A percentile compares a stretch with the other conserved stretches of the same genome.
Evolutionary conservation across 1,139 yeast species (phyloP).

Genomic region (Nakaseomyces bracarensis): DNA sequence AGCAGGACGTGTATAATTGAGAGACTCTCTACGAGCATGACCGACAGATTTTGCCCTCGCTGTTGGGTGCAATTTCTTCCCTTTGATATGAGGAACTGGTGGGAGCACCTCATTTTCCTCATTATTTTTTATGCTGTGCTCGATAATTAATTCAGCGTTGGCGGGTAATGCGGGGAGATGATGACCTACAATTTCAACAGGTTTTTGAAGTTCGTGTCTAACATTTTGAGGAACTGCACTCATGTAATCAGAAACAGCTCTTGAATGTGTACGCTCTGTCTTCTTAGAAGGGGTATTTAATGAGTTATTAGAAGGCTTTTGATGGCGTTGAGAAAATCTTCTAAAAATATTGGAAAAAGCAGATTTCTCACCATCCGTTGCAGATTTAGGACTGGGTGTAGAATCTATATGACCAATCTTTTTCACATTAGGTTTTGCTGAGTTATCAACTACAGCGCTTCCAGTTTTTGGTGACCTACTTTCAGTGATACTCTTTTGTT

Average conservation of each 20-base stretch:
- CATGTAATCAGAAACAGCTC: constrained; percentile 34
- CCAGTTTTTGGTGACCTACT: background rate
- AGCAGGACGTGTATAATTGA: constrained; percentile 32
- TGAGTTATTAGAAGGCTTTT: constrained; percentile 9
- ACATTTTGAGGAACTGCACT: constrained; percentile 17
- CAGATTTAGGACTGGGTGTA: constrained; percentile 8
- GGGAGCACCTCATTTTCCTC: constrained; percentile 12
- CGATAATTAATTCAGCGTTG: constrained; percentile 23
- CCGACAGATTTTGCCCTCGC: constrained; percentile 85
- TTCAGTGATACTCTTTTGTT: background rate
- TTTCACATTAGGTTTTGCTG: background rate
- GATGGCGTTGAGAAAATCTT: constrained; percentile 25
- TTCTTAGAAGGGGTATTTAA: constrained; percentile 3
- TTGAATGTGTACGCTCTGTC: constrained; percentile 27
- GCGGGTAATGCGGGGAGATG: constrained; percentile 25
- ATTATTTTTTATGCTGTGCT: constrained; percentile 3
- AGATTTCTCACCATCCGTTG: constrained; percentile 16
- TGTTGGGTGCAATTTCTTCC: constrained; percentile 56
- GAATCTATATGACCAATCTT: background rate
- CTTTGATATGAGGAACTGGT: constrained; percentile 2
- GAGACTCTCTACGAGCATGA: constrained; percentile 56
- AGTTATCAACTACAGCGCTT: background rate
- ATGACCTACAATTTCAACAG: constrained; percentile 5
- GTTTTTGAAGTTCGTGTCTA: background rate
- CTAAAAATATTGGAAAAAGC: constrained; percentile 25